These are phyloP conservation scores for Thalassiosira delicatula DNA, from an alignment of 352 stramenopile species.

Conservation along the genomic window DNA sequence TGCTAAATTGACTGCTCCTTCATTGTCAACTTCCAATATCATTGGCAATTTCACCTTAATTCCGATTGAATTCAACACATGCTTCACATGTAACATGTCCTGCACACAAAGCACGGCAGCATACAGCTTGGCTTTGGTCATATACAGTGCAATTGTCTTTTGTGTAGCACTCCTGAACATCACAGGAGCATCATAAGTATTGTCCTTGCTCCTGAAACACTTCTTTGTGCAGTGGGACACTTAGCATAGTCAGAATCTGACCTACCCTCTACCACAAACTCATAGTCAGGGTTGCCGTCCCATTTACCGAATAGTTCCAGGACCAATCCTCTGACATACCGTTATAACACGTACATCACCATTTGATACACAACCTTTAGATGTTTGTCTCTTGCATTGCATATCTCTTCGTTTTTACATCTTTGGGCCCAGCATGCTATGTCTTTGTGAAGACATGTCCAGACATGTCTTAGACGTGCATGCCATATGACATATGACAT, in stretches of 20 bases:
- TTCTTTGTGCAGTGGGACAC: conserved; percentile 36
- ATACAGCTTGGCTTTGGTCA: conserved; percentile 58
- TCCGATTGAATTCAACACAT: conserved; percentile 49
- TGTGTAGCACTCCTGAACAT: conserved; percentile 30
- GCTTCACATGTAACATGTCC: conserved; percentile 62
- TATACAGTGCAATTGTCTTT: conserved; percentile 45
- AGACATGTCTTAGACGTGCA: too few relatives aligned
- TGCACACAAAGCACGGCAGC: conserved; percentile 42
- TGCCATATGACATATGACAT: too few relatives aligned
- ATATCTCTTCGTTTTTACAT: too few relatives aligned
- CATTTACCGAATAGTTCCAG: conserved; percentile 43
- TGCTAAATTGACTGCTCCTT: conserved; percentile 59
- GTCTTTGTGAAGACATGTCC: too few relatives aligned
- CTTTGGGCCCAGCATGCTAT: too few relatives aligned
- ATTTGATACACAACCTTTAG: too few relatives aligned
- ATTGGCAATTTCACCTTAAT: conserved; percentile 62
- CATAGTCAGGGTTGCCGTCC: conserved; percentile 46
- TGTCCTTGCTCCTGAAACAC: conserved; percentile 38
- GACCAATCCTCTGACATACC: conserved; percentile 21
- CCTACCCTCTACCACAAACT: conserved; percentile 52
- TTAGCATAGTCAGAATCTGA: conserved; percentile 59
- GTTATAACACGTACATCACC: too few relatives aligned
- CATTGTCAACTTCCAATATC: conserved; percentile 63
- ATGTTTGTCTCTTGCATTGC: too few relatives aligned
- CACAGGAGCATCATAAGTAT: conserved; percentile 29